Conservation (phyloP, 805 yeast genomes). For the Candida pseudofarinosa region DNA sequence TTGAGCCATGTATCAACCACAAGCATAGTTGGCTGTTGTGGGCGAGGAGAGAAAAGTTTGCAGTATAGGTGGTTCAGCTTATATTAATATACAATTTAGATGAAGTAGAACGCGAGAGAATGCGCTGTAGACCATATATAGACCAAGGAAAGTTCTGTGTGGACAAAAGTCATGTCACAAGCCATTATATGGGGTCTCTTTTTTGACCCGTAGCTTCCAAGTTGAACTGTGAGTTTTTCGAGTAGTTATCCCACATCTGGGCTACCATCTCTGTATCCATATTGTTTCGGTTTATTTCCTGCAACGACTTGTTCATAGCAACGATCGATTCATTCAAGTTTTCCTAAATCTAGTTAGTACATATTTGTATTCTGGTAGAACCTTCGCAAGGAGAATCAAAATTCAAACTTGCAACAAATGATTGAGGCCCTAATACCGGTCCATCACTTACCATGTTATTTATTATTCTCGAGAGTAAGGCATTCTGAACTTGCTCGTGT, state of each 20-base stretch:
- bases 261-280: constrained; percentile 67
- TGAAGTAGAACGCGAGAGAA: not conserved
- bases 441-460: constrained; percentile 65
- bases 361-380: not conserved
- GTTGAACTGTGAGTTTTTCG: constrained; percentile 65
- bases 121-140: too few relatives aligned
- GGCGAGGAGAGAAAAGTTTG: not conserved
- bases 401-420: too few relatives aligned
- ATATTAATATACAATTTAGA: not conserved
- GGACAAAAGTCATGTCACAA: too few relatives aligned
- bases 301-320: constrained; percentile 57
- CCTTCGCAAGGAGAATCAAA: too few relatives aligned
- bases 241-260: constrained; percentile 77
- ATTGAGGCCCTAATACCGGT: too few relatives aligned
- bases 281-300: constrained; percentile 60
- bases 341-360: constrained; percentile 38
- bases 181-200: constrained; percentile 44
- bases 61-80: not conserved
- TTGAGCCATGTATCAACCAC: too few relatives aligned
- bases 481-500: constrained; percentile 76
- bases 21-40: too few relatives aligned
- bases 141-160: too few relatives aligned
- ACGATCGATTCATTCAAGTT: constrained; percentile 67
- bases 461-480: constrained; percentile 70
- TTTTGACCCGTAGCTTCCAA: constrained; percentile 62